Conservation (phyloP, 495 filamentous ascomycete species). For the Lasiosphaeris hirsuta region DNA sequence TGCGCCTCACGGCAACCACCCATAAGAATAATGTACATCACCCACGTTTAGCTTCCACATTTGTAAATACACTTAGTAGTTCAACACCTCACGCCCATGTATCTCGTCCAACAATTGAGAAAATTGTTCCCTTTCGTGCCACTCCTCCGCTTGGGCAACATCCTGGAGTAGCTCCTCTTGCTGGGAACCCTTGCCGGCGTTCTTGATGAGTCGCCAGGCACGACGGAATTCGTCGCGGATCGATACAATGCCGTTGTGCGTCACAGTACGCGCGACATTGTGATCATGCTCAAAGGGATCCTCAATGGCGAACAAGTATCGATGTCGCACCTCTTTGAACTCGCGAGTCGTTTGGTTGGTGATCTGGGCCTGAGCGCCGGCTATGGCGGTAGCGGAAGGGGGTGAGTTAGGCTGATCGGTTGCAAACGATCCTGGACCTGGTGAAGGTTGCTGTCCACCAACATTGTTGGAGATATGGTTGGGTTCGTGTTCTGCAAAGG, state of each 20-base stretch:
- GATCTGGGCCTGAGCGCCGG: neutral
- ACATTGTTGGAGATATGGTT: slow-evolving; percentile 8
- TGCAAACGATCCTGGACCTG: neutral
- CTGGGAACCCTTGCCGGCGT: slow-evolving; percentile 23
- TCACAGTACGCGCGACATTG: slow-evolving; percentile 80
- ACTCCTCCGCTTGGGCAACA: slow-evolving; percentile 20
- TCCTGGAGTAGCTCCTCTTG: slow-evolving; percentile 41
- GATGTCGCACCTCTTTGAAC: slow-evolving; percentile 63
- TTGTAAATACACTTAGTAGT: neutral
- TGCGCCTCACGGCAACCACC: too few species aligned
- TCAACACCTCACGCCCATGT: slow-evolving; percentile 27
- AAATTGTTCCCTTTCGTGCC: slow-evolving; percentile 32
- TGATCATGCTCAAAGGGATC: slow-evolving; percentile 83
- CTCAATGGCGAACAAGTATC: slow-evolving; percentile 84
- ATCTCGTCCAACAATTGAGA: slow-evolving; percentile 37
- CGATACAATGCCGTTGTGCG: slow-evolving; percentile 65
- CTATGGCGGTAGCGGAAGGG: neutral
- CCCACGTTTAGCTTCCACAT: neutral
- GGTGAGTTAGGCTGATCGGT: neutral
- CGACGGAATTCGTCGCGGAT: slow-evolving; percentile 79
- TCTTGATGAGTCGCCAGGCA: slow-evolving; percentile 61
- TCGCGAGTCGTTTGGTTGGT: slow-evolving; percentile 21
- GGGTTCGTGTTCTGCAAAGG: too few species aligned
- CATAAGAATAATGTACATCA: neutral
- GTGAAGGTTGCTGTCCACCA: slow-evolving; percentile 1